Evolutionary conservation across 2,329 filamentous ascomycete species (phyloP), one percentile per base, ranked within the genome.

Genomic region (Penicillium verrucosum): DNA sequence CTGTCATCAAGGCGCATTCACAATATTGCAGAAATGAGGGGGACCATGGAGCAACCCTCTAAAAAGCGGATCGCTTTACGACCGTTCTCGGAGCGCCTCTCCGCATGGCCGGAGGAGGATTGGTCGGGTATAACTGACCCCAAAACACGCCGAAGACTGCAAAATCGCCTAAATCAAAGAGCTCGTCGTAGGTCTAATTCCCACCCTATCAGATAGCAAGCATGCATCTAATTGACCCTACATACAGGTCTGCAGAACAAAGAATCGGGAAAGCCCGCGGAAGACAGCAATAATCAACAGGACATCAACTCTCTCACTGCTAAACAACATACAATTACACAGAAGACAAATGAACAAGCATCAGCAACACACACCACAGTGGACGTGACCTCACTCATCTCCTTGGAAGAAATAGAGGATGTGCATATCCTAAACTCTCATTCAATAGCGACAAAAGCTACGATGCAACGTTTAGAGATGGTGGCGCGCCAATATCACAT

Each of bases 121-220:
- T 61, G 58, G 62, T 52, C 50, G 6, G 60, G 62, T n/a, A 54
- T 61, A 14, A 46, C 55, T 7, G 51, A 61, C 43, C 54, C 48
- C 18, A 60, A 57, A 45, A 50, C 40, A 11, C 57, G 63, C 16
- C 57, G 63, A 32, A 53, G 55, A 45, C 40, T 65, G 27, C 64
- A 68, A 44, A 66, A 68, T 49, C 60, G 65, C 8, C 16, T 66
- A 23, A 68, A 66, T 30, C 60, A 65, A 55, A 57, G 65, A 23
- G 49, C 55, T 10, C 57, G 55, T 29, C 57, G 65, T 66, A 56
- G 49, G 59, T 49, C 2, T 3, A 46, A 58, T 51, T 5, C 8
- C 2, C 23, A 14, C 6, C 4, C 9, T 16, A 30, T 27, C 16
- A 12, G 4, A 21, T 27, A 29, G 29, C 5, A 27, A 23, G 18